These are phyloP conservation scores for Hamamelis virginiana DNA, from an alignment of 164 flowering plant genomes.

Conservation along the genomic window DNA sequence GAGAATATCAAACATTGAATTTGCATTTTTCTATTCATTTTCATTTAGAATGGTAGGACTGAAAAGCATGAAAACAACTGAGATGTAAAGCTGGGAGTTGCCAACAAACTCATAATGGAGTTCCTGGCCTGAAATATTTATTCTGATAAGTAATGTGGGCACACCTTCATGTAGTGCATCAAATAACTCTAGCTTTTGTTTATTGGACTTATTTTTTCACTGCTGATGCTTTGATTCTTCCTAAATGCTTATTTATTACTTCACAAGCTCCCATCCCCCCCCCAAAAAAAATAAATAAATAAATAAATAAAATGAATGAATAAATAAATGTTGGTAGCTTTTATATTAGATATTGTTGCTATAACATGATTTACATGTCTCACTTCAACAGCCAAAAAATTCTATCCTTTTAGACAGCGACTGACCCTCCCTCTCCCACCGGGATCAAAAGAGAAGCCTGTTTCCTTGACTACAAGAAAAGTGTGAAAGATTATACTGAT, in stretches of 20 bases:
- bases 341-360: too few relatives aligned
- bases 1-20: too few relatives aligned
- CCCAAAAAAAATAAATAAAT: too few relatives aligned
- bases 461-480: constrained; percentile 63
- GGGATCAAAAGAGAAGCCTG: constrained; percentile 74
- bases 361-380: constrained; percentile 3
- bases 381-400: constrained; percentile 65
- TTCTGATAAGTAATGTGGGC: background rate
- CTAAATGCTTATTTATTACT: background rate
- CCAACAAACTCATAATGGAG: background rate
- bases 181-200: background rate
- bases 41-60: too few relatives aligned
- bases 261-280: background rate
- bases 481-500: constrained; percentile 59
- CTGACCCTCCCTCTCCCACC: constrained; percentile 76
- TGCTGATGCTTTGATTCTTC: background rate
- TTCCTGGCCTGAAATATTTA: background rate
- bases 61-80: background rate
- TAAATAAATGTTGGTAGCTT: too few relatives aligned
- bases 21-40: too few relatives aligned
- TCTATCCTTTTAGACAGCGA: constrained; percentile 88
- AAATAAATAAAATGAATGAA: too few relatives aligned
- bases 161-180: background rate
- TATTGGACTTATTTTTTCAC: background rate
- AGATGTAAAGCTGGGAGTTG: background rate